Base-by-base conservation (phyloP, 2,329 filamentous ascomycete species). In the Periconia digitata region DNA sequence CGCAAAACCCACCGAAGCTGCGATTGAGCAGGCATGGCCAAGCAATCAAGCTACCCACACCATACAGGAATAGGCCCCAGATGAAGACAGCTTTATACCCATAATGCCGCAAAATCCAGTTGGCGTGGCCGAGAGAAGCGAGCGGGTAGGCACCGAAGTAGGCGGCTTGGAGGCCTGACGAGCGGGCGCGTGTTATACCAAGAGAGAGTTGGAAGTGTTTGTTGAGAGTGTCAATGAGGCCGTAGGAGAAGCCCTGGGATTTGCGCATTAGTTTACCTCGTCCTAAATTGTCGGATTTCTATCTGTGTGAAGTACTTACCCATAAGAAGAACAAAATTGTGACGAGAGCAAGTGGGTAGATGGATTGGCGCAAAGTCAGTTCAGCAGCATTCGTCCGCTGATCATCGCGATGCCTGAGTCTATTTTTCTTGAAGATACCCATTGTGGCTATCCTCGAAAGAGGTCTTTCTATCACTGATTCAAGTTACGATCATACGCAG, bases 301-400 rank as follows among this genome's bases (percentile, higher is more conserved):
- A 17, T 42, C 23, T 23, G 16, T 36, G 29, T n/a, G 16, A 22
- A 35, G 21, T 15, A 34, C 67, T 37, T 64, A 75, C 80, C 82
- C 82, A 85, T 18, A 86, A 76, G 64, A 86, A 85, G 72, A 85
- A 86, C 1, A 86, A 70, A 40, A 84, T 73, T 0, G 83, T 86
- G 43, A 89, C 86, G 4, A 90, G 76, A 46, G 75, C 74, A 39
- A 89, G 77, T 3, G 86, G 87, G 56, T 81, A 80, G 44, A 90
- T 76, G 12, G 85, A 89, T 60, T 87, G 78, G 44, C 83, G 76
- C 23, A 89, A 66, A 0, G 85, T 88, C 53, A 90, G 74, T 66
- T 87, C 78, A n/a, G 80, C 76, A 17, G 80, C 80, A 18, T 71
- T 75, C 3, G 80, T 83, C 45, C 78, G 71, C 60, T 74, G 68